phyloP scores from a whole-genome alignment of 2,329 filamentous ascomycete species.

The Penicillium corylophilum region DNA sequence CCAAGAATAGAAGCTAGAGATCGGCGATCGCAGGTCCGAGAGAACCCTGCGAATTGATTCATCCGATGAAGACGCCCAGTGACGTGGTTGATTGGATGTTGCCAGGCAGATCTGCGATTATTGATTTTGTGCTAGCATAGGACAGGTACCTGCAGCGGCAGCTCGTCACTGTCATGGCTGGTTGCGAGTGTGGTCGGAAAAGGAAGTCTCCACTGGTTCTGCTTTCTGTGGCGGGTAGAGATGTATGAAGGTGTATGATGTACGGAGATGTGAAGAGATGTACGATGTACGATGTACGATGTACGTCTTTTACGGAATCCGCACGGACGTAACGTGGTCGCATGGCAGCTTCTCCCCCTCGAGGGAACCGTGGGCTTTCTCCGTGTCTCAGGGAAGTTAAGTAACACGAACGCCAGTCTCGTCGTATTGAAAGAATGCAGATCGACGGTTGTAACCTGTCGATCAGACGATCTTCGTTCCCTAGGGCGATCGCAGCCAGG shows the following conservation, averaged over 20 bases:
- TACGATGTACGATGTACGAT: too few relatives aligned
- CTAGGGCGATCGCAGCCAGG: too few relatives aligned
- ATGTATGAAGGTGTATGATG: too few relatives aligned
- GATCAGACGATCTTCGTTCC: too few relatives aligned
- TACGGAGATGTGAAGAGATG: too few relatives aligned
- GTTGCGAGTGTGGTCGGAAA: slow-evolving; percentile 11
- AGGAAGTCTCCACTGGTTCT: not conserved
- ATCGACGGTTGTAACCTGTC: too few relatives aligned
- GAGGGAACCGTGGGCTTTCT: too few relatives aligned
- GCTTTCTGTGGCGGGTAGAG: not conserved
- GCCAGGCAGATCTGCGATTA: slow-evolving; percentile 10
- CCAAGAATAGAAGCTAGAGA: not conserved
- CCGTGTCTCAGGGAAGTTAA: too few relatives aligned
- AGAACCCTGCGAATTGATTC: slow-evolving; percentile 11
- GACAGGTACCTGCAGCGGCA: slow-evolving; percentile 23
- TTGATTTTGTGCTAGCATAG: slow-evolving; percentile 12
- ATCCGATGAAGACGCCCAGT: slow-evolving; percentile 12
- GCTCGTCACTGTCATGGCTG: slow-evolving; percentile 17
- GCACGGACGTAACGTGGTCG: not conserved
- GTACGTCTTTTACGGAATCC: not conserved
- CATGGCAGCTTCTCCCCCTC: not conserved
- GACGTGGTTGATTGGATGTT: slow-evolving; percentile 4
- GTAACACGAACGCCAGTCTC: too few relatives aligned
- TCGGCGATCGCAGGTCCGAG: not conserved
- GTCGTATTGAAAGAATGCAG: too few relatives aligned